phyloP scores from a whole-genome alignment of 768 basidiomycete genomes.

The Lentinula lateritia region DNA sequence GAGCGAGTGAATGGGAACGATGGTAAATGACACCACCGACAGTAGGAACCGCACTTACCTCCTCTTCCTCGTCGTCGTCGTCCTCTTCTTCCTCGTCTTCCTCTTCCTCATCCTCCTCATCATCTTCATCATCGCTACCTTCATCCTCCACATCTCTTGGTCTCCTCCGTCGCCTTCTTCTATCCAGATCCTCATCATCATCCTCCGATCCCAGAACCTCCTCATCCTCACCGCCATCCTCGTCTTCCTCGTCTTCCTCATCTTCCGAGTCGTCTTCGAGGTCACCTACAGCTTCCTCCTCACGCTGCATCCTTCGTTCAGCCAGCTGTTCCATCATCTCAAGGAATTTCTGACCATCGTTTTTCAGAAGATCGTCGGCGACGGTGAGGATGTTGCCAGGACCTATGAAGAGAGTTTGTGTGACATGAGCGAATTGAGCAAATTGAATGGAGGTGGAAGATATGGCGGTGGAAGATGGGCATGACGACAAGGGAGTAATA shows the following conservation, averaged over 20 bases:
- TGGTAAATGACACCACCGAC: too few species aligned
- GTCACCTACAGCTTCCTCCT: slow-evolving; percentile 20
- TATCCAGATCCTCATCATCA: slow-evolving; percentile 17
- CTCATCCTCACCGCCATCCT: slow-evolving; percentile 63
- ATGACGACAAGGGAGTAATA: not conserved
- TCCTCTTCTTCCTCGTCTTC: slow-evolving; percentile 47
- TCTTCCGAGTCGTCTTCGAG: slow-evolving; percentile 36
- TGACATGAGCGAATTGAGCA: not conserved
- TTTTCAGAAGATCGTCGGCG: slow-evolving; percentile 96
- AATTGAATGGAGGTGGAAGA: not conserved
- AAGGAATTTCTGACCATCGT: slow-evolving; percentile 97
- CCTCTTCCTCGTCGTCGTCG: slow-evolving; percentile 48
- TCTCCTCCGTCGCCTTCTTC: slow-evolving; percentile 56
- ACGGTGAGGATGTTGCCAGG: slow-evolving; percentile 96
- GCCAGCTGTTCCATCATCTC: slow-evolving; percentile 99
- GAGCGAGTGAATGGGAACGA: too few species aligned
- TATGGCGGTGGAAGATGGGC: not conserved
- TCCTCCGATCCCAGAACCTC: slow-evolving; percentile 37
- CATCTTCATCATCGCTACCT: slow-evolving; percentile 43
- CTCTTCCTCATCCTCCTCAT: slow-evolving; percentile 43
- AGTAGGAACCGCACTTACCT: slow-evolving; percentile 21
- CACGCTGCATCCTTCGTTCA: slow-evolving; percentile 86
- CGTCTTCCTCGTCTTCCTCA: slow-evolving; percentile 54
- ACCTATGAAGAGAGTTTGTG: slow-evolving; percentile 33
- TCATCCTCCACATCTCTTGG: slow-evolving; percentile 27